Conservation (phyloP, 805 yeast species). For the Saturnispora serradocipensis region DNA sequence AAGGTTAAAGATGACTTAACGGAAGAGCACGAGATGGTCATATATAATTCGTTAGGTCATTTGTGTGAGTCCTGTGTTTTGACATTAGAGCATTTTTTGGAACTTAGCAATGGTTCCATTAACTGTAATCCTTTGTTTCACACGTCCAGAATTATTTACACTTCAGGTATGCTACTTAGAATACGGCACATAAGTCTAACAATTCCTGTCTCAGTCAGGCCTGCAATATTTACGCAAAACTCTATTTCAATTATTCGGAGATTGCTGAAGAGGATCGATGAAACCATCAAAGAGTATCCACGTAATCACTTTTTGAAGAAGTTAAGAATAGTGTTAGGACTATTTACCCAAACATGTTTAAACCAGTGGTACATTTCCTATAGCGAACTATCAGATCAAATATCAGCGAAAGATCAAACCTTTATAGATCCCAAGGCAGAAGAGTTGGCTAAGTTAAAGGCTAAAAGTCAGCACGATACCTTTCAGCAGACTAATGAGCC, state of each 20-base stretch:
- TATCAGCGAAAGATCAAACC: neutral
- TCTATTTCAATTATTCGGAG: conserved; percentile 26
- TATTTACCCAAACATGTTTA: conserved; percentile 54
- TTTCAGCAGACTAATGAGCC: neutral
- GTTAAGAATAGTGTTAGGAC: conserved; percentile 44
- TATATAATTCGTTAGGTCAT: conserved; percentile 13
- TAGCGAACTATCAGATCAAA: conserved; percentile 10
- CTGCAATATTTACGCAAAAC: conserved; percentile 38
- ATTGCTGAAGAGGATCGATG: conserved; percentile 22
- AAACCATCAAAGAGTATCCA: conserved; percentile 28
- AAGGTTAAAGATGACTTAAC: conserved; percentile 25
- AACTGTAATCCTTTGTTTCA: conserved; percentile 50
- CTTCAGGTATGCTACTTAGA: conserved; percentile 54
- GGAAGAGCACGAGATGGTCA: conserved; percentile 18
- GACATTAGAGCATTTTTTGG: conserved; percentile 40
- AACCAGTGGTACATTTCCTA: conserved; percentile 35
- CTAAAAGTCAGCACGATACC: neutral
- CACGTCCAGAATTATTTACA: conserved; percentile 49
- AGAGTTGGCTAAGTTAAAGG: conserved; percentile 1
- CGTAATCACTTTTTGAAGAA: conserved; percentile 45
- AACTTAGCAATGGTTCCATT: conserved; percentile 36
- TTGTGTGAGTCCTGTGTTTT: conserved; percentile 47
- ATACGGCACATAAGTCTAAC: conserved; percentile 47
- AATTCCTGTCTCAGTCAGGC: conserved; percentile 37
- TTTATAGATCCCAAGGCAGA: conserved; percentile 3